Percentiles rank a stretch among this genome's conserved stretches.
Evolutionary conservation across 2,329 filamentous ascomycete genomes (phyloP).

Genomic region (Pseudopithomyces chartarum): DNA sequence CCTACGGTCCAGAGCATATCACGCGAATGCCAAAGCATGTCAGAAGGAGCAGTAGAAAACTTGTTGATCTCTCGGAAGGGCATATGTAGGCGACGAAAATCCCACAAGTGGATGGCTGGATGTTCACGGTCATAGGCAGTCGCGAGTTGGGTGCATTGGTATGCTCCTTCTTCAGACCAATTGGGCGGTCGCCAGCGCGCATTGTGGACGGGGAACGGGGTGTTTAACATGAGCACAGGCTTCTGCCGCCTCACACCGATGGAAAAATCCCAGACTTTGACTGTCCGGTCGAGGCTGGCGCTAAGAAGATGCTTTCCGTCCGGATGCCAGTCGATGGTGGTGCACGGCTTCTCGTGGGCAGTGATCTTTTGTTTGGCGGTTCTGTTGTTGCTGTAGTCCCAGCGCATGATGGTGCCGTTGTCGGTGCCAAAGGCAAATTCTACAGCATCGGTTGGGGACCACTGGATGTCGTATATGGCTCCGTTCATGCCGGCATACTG

Average conservation of each 20-base stretch:
- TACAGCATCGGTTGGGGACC: conserved; percentile 66
- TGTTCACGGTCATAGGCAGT: conserved; percentile 67
- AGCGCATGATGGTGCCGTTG: conserved; percentile 66
- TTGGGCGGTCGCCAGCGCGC: conserved; percentile 67
- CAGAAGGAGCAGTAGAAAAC: conserved; percentile 60
- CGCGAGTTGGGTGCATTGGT: conserved; percentile 66
- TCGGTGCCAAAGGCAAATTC: conserved; percentile 69
- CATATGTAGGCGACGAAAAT: conserved; percentile 65
- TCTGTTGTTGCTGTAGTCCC: conserved; percentile 65
- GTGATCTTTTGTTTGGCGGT: conserved; percentile 64
- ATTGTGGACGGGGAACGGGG: conserved; percentile 65
- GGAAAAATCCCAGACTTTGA: conserved; percentile 69
- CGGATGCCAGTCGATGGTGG: conserved; percentile 69
- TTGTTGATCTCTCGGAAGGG: conserved; percentile 66
- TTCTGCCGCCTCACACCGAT: conserved; percentile 62
- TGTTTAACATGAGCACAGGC: conserved; percentile 61
- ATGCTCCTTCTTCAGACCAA: conserved; percentile 60
- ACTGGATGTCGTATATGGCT: conserved; percentile 66
- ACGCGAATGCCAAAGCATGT: conserved; percentile 68
- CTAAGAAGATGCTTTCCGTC: conserved; percentile 68
- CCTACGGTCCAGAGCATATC: conserved; percentile 69
- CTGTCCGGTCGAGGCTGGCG: conserved; percentile 65
- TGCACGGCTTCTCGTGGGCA: conserved; percentile 65
- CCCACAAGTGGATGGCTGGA: conserved; percentile 67
- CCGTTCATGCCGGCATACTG: conserved; percentile 63